Evolutionary conservation across 768 basidiomycete species (phyloP).

Genomic region (Kwoniella mangroviensis): DNA sequence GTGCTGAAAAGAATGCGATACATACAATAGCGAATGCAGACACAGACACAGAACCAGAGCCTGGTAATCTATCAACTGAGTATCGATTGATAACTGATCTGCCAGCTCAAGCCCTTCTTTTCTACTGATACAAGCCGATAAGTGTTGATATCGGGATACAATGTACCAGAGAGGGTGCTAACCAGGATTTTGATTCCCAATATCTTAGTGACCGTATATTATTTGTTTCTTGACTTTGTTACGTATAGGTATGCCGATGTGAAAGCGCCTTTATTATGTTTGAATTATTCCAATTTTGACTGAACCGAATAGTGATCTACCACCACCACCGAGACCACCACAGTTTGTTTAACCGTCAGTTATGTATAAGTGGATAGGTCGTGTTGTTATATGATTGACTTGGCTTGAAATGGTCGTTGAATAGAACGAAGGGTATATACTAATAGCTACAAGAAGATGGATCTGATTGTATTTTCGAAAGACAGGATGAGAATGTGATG

Average conservation of each 20-base stretch:
- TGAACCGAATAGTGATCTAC: constrained; percentile 8
- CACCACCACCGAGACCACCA: not conserved
- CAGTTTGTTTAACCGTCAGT: not conserved
- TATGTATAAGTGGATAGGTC: not conserved
- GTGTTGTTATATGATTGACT: not conserved
- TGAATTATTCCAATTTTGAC: constrained; percentile 14
- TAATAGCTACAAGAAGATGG: not conserved
- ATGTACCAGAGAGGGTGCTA: not conserved
- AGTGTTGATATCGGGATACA: not conserved
- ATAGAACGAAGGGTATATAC: not conserved
- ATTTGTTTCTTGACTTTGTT: not conserved
- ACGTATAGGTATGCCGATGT: not conserved
- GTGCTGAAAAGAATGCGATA: not conserved
- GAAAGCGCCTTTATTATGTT: constrained; percentile 3
- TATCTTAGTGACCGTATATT: too few species aligned
- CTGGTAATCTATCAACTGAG: not conserved
- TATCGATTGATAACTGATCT: constrained; percentile 6
- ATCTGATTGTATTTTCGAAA: not conserved
- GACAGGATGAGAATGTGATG: not conserved
- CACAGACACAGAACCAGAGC: not conserved
- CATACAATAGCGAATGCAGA: not conserved
- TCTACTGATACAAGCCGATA: not conserved
- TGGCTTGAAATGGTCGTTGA: not conserved
- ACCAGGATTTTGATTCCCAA: too few species aligned
- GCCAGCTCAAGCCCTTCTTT: constrained; percentile 14